These are phyloP conservation scores for Aspergillus heteromorphus DNA, from an alignment of 495 filamentous ascomycete species.

Conservation along the genomic window DNA sequence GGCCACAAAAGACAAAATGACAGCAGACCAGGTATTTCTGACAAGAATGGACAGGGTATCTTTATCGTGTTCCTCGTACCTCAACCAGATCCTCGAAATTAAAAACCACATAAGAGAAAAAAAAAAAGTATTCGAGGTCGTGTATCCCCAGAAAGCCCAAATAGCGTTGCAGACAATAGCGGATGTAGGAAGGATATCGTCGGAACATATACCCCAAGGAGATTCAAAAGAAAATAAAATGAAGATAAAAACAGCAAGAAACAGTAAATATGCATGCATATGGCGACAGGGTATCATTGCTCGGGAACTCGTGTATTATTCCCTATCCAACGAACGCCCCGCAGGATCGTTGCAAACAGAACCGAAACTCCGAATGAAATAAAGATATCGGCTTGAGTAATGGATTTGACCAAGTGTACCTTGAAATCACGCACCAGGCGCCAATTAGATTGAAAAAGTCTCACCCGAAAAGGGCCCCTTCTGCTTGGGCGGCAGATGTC, in stretches of 20 bases:
- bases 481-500: background rate
- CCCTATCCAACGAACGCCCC: conserved; percentile 34
- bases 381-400: conserved; percentile 11
- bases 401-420: background rate
- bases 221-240: conserved; percentile 14
- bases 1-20: conserved; percentile 8
- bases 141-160: conserved; percentile 10
- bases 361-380: conserved; percentile 17
- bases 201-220: conserved; percentile 18
- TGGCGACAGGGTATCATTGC: conserved; percentile 41
- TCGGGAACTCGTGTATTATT: conserved; percentile 47
- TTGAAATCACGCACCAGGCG: conserved; percentile 19
- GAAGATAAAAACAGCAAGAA: conserved; percentile 15
- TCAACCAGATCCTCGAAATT: conserved; percentile 18
- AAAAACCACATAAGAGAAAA: conserved; percentile 15
- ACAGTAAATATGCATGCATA: background rate
- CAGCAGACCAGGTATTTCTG: conserved; percentile 4
- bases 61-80: conserved; percentile 38
- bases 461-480: background rate
- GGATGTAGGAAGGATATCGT: conserved; percentile 24
- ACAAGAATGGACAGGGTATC: conserved; percentile 31
- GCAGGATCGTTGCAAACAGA: conserved; percentile 18
- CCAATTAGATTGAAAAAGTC: background rate
- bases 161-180: conserved; percentile 11
- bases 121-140: conserved; percentile 10